phyloP scores from a whole-genome alignment of 202 grass and related monocot genomes.

The Tripidium arundinaceum region DNA sequence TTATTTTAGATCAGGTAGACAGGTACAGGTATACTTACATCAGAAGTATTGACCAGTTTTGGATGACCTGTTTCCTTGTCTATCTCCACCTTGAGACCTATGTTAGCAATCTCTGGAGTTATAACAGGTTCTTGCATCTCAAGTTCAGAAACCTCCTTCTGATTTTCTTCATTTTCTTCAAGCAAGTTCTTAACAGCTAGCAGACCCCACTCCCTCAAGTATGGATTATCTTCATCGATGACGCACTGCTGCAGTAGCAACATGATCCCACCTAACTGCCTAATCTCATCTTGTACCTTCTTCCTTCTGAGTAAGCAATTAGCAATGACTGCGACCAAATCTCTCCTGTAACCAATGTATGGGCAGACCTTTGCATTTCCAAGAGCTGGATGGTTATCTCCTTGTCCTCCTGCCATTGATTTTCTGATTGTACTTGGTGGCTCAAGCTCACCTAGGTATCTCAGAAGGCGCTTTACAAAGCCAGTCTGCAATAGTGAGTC shows the following conservation, averaged over 20 bases:
- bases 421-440: slow-evolving; percentile 82
- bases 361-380: slow-evolving; percentile 56
- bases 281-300: slow-evolving; percentile 72
- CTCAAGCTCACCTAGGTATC: slow-evolving; percentile 63
- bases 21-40: slow-evolving; percentile 39
- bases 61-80: slow-evolving; percentile 57
- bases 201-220: slow-evolving; percentile 86
- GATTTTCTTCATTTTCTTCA: slow-evolving; percentile 80
- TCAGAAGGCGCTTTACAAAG: slow-evolving; percentile 55
- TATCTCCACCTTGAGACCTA: slow-evolving; percentile 80
- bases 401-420: slow-evolving; percentile 45
- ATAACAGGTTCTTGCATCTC: slow-evolving; percentile 74
- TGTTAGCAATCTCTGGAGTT: slow-evolving; percentile 62
- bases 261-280: slow-evolving; percentile 50
- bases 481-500: slow-evolving; percentile 56
- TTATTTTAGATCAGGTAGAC: slow-evolving; percentile 13
- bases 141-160: slow-evolving; percentile 63
- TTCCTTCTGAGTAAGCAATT: slow-evolving; percentile 74
- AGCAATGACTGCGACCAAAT: slow-evolving; percentile 70
- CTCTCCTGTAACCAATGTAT: slow-evolving; percentile 80
- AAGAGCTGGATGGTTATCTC: slow-evolving; percentile 25
- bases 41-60: slow-evolving; percentile 79
- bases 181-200: slow-evolving; percentile 77
- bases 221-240: slow-evolving; percentile 84
- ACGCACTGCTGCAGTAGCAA: slow-evolving; percentile 89